A percentile compares a stretch with the other conserved stretches of the same genome.
Conservation (phyloP, 352 stramenopile species). For the Phytophthora brassicae region DNA sequence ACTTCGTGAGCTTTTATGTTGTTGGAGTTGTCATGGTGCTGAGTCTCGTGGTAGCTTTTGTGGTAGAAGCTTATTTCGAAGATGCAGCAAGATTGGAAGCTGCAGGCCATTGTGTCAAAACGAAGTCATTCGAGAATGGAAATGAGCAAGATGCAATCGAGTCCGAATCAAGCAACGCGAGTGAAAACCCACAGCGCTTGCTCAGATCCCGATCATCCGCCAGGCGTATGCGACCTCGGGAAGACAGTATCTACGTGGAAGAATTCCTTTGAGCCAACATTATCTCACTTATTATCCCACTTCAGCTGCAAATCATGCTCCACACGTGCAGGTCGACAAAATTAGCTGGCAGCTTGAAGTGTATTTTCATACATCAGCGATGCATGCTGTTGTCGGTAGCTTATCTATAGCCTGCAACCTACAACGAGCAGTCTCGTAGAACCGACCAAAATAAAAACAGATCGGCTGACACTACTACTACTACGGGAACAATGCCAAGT, state of each 20-base stretch:
- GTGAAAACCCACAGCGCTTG: constrained; percentile 12
- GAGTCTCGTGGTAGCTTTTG: constrained; percentile 71
- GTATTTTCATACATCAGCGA: constrained; percentile 18
- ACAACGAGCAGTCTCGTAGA: background rate
- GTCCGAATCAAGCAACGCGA: background rate
- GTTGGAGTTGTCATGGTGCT: constrained; percentile 72
- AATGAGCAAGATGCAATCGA: background rate
- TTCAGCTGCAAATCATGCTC: too few relatives aligned
- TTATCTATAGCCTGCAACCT: constrained; percentile 19
- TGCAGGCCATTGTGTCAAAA: background rate
- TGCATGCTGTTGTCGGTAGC: background rate
- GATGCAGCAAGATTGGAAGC: constrained; percentile 5
- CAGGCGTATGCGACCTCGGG: constrained; percentile 31
- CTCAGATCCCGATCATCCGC: constrained; percentile 21
- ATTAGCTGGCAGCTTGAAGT: constrained; percentile 7
- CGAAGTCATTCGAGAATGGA: background rate
- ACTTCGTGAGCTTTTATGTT: constrained; percentile 76
- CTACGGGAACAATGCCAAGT: constrained; percentile 45
- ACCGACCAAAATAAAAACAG: background rate
- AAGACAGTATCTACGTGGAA: constrained; percentile 49
- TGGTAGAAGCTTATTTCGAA: constrained; percentile 65
- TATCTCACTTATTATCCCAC: too few relatives aligned
- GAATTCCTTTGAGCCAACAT: constrained; percentile 37
- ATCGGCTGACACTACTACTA: background rate
- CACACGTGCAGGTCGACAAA: too few relatives aligned